These are phyloP conservation scores for Kappamyces sp. DNA, from an alignment of 192 early-diverging fungal genomes.

Conservation along the genomic window DNA sequence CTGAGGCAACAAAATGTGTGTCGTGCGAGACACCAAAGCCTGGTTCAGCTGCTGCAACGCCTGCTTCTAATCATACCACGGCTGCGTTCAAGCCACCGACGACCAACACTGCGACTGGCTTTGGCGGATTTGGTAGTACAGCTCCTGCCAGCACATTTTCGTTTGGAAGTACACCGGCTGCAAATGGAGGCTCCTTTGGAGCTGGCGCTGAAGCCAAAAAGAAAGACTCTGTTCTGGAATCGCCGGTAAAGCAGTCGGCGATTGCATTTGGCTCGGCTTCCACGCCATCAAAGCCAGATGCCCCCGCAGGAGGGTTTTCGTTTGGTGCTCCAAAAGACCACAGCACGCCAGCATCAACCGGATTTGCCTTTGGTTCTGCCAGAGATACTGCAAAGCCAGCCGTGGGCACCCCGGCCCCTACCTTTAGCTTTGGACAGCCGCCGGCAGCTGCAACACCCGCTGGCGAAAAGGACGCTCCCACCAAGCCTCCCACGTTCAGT, in stretches of 20 bases:
- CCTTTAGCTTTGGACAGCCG: slow-evolving; percentile 1
- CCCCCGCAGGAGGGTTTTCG: neutral
- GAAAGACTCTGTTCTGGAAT: too few species aligned
- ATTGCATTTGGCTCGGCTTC: too few species aligned
- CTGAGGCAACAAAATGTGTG: neutral
- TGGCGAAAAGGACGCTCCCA: neutral
- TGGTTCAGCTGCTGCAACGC: neutral
- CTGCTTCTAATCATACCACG: neutral
- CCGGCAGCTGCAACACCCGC: slow-evolving; percentile 4
- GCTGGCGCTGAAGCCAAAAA: too few species aligned
- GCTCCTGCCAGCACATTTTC: too few species aligned
- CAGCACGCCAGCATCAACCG: neutral
- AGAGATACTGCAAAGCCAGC: neutral
- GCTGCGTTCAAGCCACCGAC: too few species aligned
- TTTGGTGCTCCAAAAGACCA: neutral
- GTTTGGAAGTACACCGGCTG: too few species aligned
- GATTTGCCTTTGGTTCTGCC: slow-evolving; percentile 12
- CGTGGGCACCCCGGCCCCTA: neutral
- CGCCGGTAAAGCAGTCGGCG: too few species aligned
- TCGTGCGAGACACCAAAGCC: slow-evolving; percentile 1
- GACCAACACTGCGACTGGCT: too few species aligned
- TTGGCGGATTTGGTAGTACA: too few species aligned
- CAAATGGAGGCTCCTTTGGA: too few species aligned
- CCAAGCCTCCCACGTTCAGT: too few species aligned
- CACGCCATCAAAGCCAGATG: neutral